Base-by-base conservation (phyloP, 805 yeast species). In the Candida berthetii region DNA sequence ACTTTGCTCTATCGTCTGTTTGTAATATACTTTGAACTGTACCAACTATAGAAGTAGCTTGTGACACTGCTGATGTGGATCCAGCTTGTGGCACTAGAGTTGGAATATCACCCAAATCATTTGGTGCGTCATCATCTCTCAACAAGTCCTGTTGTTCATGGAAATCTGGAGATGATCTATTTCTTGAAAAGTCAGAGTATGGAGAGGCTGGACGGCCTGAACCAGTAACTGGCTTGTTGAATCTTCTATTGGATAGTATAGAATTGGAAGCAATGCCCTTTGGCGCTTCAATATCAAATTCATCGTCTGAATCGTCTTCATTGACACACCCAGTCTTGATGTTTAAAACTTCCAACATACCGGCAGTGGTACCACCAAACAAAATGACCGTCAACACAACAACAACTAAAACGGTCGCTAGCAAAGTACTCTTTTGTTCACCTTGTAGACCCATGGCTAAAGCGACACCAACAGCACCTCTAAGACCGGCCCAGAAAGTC, bases 391-490 rank as follows among this genome's bases (percentile, higher is more conserved):
- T 93, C 37, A 93, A 68, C 25, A 93, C 99, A 10, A 93, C 99
- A 19, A 91, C 98, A 13, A 95, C 98, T 35, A 95, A 68, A 1
- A 95, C 96, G 0, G 99, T 95, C 3, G 99, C 99, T 41, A 91
- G 66, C 40, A 93, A 68, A 0, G 96, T 81, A 57, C 82, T 81
- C 48, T 90, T 91, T 42, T 86, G 81, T 56, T 91, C 96, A 46
- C 98, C 99, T 64, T 87, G 96, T 33, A 93, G 68, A 13, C 99
- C 99, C 80, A 95, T 88, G 0, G 99, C 99, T 55, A 93, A 74
- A 0, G 99, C 99, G 4, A 93, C 99, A 49, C 99, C 99, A 29
- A 93, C 99, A 1, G 99, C 99, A 45, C 99, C 99, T 57, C 99
- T 74, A 42, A 93, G 70, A 3, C 99, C 99, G 3, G 99, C 99